Evolutionary conservation across 805 yeast genomes (phyloP), one percentile per base, ranked within the genome.

Genomic region (Metschnikowia reukaufii): DNA sequence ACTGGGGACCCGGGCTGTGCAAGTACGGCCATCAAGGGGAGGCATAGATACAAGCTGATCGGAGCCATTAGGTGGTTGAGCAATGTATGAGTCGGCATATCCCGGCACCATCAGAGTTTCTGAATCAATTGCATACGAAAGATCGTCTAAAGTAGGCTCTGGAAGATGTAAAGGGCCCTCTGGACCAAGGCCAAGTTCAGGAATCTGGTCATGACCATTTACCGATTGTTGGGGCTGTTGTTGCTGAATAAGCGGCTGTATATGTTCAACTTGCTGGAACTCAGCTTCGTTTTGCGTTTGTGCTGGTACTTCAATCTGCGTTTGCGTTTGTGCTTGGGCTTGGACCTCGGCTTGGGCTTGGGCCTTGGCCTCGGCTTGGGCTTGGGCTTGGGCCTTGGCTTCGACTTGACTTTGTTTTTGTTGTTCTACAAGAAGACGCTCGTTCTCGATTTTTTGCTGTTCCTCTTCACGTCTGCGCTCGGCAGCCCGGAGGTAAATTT

Each of bases 401-500:
- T 31, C 34, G 34, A 2, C 4, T 31, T 39, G 39, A 6, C 31
- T 39, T 17, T 34, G 45, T 39, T 46, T 33, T 18, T 43, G 38
- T 27, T 44, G 41, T 33, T 46, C 47, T 12, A 18, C 35, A 19
- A 33, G 41, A 15, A 34, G 25, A 9, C 31, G 34, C 27, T 39
- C 42, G 13, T 29, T n/a, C 33, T 45, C 38, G n/a, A 43, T 4
- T 16, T 42, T 44, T 44, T 36, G 36, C 20, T 45, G 45, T 15
- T 47, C 55, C 29, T 54, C 58, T 16, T 50, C 46, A 1, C 36
- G 31, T 17, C 51, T 34, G 29, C 54, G 52, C 33, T 50, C 51
- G 2, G 44, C 50, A 15, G 57, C 57, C 7, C 39, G 44, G 19
- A 38, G 45, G 29, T 54, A 56, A 8, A 52, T 50, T 4, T 50